phyloP scores from a whole-genome alignment of 805 yeast species.

The Candida berthetii region DNA sequence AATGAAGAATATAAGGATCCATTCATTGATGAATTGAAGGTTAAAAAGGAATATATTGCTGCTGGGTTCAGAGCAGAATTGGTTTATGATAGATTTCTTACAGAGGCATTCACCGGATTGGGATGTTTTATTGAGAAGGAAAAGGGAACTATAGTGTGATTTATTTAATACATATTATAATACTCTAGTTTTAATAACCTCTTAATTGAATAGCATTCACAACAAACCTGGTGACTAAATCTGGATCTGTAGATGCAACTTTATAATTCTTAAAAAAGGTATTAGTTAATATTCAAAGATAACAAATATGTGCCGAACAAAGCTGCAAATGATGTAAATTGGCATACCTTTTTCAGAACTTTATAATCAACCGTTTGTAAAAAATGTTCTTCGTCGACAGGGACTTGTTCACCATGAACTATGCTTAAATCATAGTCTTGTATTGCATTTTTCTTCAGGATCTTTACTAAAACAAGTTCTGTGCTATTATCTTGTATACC shows the following conservation, averaged over 20 bases:
- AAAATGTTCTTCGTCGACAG: constrained; percentile 26
- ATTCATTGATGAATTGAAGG: constrained; percentile 42
- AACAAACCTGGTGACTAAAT: constrained; percentile 30
- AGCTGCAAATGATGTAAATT: too few species aligned
- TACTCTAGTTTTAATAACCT: constrained; percentile 25
- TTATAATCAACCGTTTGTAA: constrained; percentile 25
- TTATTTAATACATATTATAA: background rate
- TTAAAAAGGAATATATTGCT: constrained; percentile 66
- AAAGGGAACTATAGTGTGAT: constrained; percentile 22
- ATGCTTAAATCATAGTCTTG: constrained; percentile 14
- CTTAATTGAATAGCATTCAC: constrained; percentile 43
- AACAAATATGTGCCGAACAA: background rate
- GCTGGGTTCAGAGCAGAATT: constrained; percentile 75
- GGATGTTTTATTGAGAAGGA: constrained; percentile 74
- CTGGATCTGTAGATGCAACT: constrained; percentile 7
- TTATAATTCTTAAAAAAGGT: constrained; percentile 11
- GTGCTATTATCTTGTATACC: constrained; percentile 52
- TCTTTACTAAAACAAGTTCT: constrained; percentile 45
- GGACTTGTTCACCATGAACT: constrained; percentile 28
- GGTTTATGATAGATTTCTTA: constrained; percentile 71
- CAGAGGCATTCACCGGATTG: constrained; percentile 86
- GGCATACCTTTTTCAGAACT: constrained; percentile 26
- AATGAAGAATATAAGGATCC: constrained; percentile 55
- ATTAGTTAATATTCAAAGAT: background rate
- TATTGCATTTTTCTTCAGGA: constrained; percentile 22